A percentile compares a stretch with the other conserved stretches of the same genome.
Conservation (phyloP, 371 early-diverging fungal species). For the Mycotypha africana region DNA sequence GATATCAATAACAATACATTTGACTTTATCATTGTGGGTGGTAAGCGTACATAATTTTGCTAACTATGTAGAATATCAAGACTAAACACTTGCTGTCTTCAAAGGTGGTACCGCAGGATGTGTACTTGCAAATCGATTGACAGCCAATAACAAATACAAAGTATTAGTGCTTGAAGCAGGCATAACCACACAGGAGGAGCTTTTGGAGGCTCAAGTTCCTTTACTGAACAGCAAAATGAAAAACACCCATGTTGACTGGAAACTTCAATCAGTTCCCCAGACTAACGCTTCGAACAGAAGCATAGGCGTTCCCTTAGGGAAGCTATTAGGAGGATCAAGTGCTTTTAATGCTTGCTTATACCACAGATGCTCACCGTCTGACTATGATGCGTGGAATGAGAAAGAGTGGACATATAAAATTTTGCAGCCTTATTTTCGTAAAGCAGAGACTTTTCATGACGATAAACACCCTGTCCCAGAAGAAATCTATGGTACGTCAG, state of each 20-base stretch:
- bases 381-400: conserved; percentile 17
- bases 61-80: not conserved
- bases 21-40: conserved; percentile 18
- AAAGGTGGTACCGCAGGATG: conserved; percentile 23
- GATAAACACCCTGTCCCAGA: not conserved
- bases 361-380: conserved; percentile 29
- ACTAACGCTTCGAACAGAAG: conserved; percentile 6
- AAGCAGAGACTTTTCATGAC: conserved; percentile 15
- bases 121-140: conserved; percentile 22
- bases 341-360: conserved; percentile 33
- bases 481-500: conserved; percentile 15
- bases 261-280: conserved; percentile 8
- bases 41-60: not conserved
- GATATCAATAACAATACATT: conserved; percentile 3
- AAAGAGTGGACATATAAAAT: conserved; percentile 15
- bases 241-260: conserved; percentile 16
- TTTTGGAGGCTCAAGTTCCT: conserved; percentile 9
- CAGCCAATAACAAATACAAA: conserved; percentile 1
- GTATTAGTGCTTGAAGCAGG: conserved; percentile 23
- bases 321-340: conserved; percentile 34
- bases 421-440: conserved; percentile 15
- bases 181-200: conserved; percentile 3
- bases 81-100: too few species aligned
- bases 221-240: conserved; percentile 14
- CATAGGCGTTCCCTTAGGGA: conserved; percentile 25